Evolutionary conservation across 108 stramenopile genomes (phyloP).

Genomic region (Stephanodiscus triporus): DNA sequence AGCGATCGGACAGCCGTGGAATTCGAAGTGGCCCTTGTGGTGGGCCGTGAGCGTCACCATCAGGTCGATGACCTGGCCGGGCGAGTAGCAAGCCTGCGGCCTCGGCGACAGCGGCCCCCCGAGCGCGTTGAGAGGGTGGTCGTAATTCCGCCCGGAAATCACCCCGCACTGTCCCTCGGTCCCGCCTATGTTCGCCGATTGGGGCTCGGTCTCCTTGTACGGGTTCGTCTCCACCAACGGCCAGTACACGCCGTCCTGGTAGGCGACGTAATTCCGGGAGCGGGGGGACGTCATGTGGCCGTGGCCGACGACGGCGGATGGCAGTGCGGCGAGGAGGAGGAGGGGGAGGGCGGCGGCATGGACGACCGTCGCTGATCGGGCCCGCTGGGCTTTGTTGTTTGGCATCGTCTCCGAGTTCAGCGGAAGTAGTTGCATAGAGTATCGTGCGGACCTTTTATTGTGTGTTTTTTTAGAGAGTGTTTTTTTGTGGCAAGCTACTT

Average conservation of each 20-base stretch:
- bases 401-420: too few species aligned
- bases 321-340: not conserved
- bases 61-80: not conserved
- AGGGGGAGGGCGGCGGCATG: not conserved
- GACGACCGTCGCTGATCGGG: too few species aligned
- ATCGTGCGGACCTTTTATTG: too few species aligned
- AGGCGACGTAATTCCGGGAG: slow-evolving; percentile 10
- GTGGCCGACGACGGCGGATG: too few species aligned
- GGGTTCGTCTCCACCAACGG: not conserved
- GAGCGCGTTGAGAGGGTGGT: not conserved
- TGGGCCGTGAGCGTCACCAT: slow-evolving; percentile 34
- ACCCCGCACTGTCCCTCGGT: slow-evolving; percentile 2
- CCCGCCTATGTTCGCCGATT: not conserved
- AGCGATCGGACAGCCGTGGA: slow-evolving; percentile 50
- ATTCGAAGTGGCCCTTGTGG: slow-evolving; percentile 56
- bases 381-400: too few species aligned
- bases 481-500: too few species aligned
- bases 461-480: too few species aligned
- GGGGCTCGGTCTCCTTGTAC: not conserved
- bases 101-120: not conserved
- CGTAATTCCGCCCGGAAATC: not conserved
- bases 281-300: slow-evolving; percentile 13
- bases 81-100: slow-evolving; percentile 8
- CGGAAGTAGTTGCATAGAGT: too few species aligned
- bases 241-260: slow-evolving; percentile 12